Evolutionary conservation across 768 basidiomycete species (phyloP).

Genomic region (Russula foetens): DNA sequence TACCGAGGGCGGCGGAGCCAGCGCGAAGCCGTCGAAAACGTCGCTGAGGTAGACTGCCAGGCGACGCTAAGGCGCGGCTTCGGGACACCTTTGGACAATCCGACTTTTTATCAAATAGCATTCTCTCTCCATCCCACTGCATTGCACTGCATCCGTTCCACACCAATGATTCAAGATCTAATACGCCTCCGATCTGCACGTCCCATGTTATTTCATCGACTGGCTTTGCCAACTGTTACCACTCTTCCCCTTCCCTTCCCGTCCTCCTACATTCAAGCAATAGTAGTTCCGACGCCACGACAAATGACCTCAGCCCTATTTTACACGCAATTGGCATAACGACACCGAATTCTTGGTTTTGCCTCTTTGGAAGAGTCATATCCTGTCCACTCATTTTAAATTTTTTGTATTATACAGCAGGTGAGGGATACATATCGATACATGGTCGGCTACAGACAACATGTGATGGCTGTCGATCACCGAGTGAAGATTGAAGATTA

Average conservation of each 20-base stretch:
- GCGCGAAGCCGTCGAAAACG: constrained; percentile 3
- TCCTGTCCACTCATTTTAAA: background rate
- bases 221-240: background rate
- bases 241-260: background rate
- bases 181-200: constrained; percentile 11
- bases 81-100: background rate
- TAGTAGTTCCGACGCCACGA: background rate
- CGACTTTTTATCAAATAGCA: background rate
- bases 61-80: background rate
- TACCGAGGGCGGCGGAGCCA: constrained; percentile 1
- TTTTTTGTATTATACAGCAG: constrained; percentile 7
- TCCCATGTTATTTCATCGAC: constrained; percentile 7
- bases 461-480: background rate
- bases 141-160: constrained; percentile 1
- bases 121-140: background rate
- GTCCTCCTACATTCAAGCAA: background rate
- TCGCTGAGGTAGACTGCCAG: constrained; percentile 3
- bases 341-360: constrained; percentile 3
- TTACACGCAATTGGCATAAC: background rate
- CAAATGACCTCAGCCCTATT: background rate
- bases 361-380: constrained; percentile 1
- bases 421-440: background rate
- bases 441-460: background rate
- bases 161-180: constrained; percentile 14
- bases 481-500: no score